Conservation (phyloP, 352 stramenopile genomes). For the Detonula confervacea region DNA sequence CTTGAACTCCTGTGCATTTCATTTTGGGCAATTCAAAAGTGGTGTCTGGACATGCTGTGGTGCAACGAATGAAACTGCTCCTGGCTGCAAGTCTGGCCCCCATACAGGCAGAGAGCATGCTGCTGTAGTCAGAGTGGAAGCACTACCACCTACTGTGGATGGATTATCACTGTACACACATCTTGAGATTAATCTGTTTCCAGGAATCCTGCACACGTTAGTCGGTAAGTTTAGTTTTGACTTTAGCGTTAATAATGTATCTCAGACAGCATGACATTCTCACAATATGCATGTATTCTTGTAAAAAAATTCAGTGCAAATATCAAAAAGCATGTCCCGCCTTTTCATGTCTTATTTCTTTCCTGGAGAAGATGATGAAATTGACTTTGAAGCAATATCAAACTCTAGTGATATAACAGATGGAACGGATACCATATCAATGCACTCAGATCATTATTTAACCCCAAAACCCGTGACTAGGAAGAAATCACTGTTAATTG, state of each 20-base stretch:
- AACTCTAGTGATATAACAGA: slow-evolving; percentile 29
- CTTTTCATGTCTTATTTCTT: slow-evolving; percentile 73
- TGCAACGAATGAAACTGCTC: slow-evolving; percentile 24
- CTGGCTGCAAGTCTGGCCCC: slow-evolving; percentile 61
- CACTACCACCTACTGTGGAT: slow-evolving; percentile 53
- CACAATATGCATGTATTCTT: too few relatives aligned
- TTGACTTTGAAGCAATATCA: slow-evolving; percentile 39
- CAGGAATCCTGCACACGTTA: slow-evolving; percentile 47
- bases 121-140: slow-evolving; percentile 53
- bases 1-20: slow-evolving; percentile 60
- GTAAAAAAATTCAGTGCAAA: slow-evolving; percentile 55
- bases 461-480: slow-evolving; percentile 22
- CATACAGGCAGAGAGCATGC: slow-evolving; percentile 67
- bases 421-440: slow-evolving; percentile 25
- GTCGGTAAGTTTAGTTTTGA: too few relatives aligned
- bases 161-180: slow-evolving; percentile 66
- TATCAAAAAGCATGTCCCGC: slow-evolving; percentile 62
- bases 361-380: slow-evolving; percentile 45
- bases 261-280: too few relatives aligned
- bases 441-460: slow-evolving; percentile 17
- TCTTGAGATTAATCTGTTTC: slow-evolving; percentile 70
- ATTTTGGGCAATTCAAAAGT: slow-evolving; percentile 44
- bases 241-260: too few relatives aligned
- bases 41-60: slow-evolving; percentile 63
- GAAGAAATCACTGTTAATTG: slow-evolving; percentile 49